These are phyloP conservation scores for Cryptococcus wingfieldii DNA, from an alignment of 1,284 basidiomycete species.

Conservation along the genomic window DNA sequence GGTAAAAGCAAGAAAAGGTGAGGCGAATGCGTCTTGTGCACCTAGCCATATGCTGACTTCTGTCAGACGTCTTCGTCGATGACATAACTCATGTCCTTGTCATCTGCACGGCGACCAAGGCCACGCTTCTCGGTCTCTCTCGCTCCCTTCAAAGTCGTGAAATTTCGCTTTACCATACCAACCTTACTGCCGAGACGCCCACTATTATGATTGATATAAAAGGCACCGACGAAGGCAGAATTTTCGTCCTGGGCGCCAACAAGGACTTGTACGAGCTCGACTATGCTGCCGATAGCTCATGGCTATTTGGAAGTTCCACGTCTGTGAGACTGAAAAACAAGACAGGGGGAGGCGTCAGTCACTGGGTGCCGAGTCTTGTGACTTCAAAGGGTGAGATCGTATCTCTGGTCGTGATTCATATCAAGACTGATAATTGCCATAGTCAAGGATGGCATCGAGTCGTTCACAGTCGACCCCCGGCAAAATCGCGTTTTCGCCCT, in stretches of 20 bases:
- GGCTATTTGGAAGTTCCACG: constrained; percentile 63
- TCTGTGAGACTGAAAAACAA: constrained; percentile 51
- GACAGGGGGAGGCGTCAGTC: constrained; percentile 28
- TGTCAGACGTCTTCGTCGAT: constrained; percentile 77
- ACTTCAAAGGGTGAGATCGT: constrained; percentile 19
- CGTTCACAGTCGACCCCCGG: constrained; percentile 35
- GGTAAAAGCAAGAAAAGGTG: constrained; percentile 59
- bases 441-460: constrained; percentile 42
- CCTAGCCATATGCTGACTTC: background rate
- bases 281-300: constrained; percentile 86
- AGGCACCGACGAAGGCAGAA: constrained; percentile 74
- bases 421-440: background rate
- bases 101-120: constrained; percentile 77
- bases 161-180: constrained; percentile 86
- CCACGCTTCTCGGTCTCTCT: constrained; percentile 82
- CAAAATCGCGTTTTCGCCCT: constrained; percentile 38
- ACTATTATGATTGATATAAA: constrained; percentile 74
- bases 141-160: constrained; percentile 55
- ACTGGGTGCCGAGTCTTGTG: constrained; percentile 30
- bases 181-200: constrained; percentile 68
- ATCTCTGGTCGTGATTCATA: background rate
- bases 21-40: background rate
- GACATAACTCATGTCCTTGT: constrained; percentile 86
- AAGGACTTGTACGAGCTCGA: constrained; percentile 88
- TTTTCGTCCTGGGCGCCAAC: constrained; percentile 86